A percentile compares a stretch with the other conserved stretches of the same genome.
Evolutionary conservation across 2,329 filamentous ascomycete genomes (phyloP).

Genomic region (Aspergillus sp.): DNA sequence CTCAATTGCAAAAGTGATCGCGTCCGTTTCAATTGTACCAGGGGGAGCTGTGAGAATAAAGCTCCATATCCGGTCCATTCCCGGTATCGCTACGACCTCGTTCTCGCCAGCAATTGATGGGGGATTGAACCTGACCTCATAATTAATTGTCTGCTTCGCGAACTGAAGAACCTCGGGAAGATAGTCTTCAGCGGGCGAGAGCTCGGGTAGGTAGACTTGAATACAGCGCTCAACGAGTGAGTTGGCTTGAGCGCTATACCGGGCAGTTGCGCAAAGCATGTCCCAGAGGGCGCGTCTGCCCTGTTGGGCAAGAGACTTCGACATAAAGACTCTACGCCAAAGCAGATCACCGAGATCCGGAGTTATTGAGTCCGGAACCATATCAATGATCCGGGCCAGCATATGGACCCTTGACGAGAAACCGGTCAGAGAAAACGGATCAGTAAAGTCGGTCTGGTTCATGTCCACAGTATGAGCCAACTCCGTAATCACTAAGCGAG

Average conservation of each 20-base stretch:
- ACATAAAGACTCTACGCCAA: conserved; percentile 74
- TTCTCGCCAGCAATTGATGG: conserved; percentile 46
- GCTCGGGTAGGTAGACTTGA: conserved; percentile 42
- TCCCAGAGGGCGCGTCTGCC: conserved; percentile 71
- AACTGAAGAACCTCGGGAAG: conserved; percentile 45
- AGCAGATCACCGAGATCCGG: conserved; percentile 63
- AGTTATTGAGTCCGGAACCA: conserved; percentile 64
- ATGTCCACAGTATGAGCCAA: conserved; percentile 58
- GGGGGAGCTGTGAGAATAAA: conserved; percentile 71
- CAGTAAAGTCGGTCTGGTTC: conserved; percentile 46
- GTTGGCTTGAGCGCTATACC: conserved; percentile 33
- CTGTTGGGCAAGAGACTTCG: conserved; percentile 58
- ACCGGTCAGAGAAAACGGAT: conserved; percentile 43
- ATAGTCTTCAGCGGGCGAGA: conserved; percentile 41
- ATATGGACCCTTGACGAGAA: conserved; percentile 59
- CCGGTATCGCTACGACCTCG: conserved; percentile 49
- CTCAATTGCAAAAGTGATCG: conserved; percentile 71
- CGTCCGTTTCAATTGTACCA: conserved; percentile 65
- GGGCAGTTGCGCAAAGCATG: conserved; percentile 55
- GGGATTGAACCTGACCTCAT: conserved; percentile 60
- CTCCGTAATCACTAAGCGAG: conserved; percentile 65
- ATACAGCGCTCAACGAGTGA: conserved; percentile 49
- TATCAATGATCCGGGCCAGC: conserved; percentile 61
- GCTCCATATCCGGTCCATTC: conserved; percentile 76
- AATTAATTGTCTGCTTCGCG: conserved; percentile 44